Evolutionary conservation across 2,329 filamentous ascomycete species (phyloP).

Genomic region (Trichoderma brevicompactum): DNA sequence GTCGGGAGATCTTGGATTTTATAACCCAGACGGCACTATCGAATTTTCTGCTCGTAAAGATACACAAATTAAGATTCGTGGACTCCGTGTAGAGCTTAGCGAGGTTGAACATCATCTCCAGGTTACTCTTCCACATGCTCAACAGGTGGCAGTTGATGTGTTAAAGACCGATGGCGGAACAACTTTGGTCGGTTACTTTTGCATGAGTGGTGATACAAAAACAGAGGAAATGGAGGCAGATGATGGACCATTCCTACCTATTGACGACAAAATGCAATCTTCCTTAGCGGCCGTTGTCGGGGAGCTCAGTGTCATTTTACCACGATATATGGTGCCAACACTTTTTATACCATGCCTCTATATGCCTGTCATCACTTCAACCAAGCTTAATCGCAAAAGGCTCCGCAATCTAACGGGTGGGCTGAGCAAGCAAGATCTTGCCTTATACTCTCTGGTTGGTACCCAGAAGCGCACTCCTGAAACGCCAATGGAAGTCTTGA

Average conservation of each 20-base stretch:
- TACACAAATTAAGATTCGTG: constrained; percentile 21
- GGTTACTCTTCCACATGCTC: background rate
- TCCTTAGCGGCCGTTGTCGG: background rate
- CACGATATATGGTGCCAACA: constrained; percentile 21
- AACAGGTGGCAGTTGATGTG: constrained; percentile 29
- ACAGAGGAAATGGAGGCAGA: background rate
- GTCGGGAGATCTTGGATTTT: constrained; percentile 11
- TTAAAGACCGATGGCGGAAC: constrained; percentile 7
- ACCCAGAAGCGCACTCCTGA: constrained; percentile 30
- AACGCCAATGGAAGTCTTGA: constrained; percentile 31
- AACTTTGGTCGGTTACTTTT: constrained; percentile 22
- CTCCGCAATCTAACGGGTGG: constrained; percentile 1
- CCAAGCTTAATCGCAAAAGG: constrained; percentile 28
- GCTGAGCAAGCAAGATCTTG: constrained; percentile 23
- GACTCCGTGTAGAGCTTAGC: constrained; percentile 17
- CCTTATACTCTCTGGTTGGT: constrained; percentile 35
- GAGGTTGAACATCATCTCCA: constrained; percentile 22
- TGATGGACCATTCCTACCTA: background rate
- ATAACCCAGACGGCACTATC: constrained; percentile 21
- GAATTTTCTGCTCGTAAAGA: constrained; percentile 18
- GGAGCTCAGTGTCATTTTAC: constrained; percentile 5
- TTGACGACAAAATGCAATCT: constrained; percentile 12
- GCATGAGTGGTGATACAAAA: background rate
- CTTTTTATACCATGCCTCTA: constrained; percentile 17
- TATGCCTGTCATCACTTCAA: constrained; percentile 16